Conservation (phyloP, 2,329 filamentous ascomycete genomes). For the Didymella glomerata region DNA sequence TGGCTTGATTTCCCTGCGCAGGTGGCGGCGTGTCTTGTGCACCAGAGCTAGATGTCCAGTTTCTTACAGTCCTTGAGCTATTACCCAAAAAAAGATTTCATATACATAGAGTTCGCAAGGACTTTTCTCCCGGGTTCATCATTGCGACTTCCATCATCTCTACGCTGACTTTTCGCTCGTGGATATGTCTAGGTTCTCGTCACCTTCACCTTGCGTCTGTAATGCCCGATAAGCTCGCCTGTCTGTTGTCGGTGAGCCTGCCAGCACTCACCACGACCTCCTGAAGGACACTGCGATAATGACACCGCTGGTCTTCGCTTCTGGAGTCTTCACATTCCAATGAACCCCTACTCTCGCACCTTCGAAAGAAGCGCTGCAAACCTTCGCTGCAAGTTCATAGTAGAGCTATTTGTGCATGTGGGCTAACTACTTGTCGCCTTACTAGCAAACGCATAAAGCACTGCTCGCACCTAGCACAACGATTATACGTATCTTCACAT, state of each 20-base stretch:
- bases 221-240: not conserved
- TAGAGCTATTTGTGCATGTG: not conserved
- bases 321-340: not conserved
- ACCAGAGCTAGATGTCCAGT: conserved; percentile 22
- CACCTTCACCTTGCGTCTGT: not conserved
- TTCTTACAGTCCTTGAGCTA: conserved; percentile 30
- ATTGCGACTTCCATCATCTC: not conserved
- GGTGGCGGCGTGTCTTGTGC: conserved; percentile 19
- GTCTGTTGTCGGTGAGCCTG: not conserved
- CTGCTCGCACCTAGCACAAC: not conserved
- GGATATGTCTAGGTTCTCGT: not conserved
- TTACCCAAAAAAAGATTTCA: conserved; percentile 31
- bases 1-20: conserved; percentile 17
- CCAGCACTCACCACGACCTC: not conserved
- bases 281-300: not conserved
- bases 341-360: not conserved
- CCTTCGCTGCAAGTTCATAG: not conserved
- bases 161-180: not conserved
- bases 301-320: no score
- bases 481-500: not conserved
- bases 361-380: not conserved
- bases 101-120: conserved; percentile 28
- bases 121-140: conserved; percentile 18
- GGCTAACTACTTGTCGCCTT: not conserved
- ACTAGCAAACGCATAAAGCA: not conserved